These are phyloP conservation scores for Saccharomyces hybrid DNA, from an alignment of 1,139 yeast species.

Conservation along the genomic window DNA sequence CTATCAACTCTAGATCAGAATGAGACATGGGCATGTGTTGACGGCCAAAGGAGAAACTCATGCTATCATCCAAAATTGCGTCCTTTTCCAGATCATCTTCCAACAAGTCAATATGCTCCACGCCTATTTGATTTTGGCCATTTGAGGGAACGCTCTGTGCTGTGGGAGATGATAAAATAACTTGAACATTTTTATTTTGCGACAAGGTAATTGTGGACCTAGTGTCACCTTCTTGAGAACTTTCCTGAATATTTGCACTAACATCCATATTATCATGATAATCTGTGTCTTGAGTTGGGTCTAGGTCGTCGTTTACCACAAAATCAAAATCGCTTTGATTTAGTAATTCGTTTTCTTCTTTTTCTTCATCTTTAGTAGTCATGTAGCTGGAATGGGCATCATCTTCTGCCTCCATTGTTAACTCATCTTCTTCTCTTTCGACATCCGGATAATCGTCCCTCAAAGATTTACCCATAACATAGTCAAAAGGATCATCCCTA, in stretches of 20 bases:
- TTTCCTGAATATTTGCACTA: background rate
- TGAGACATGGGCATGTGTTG: slow-evolving; percentile 11
- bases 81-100: slow-evolving; percentile 13
- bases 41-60: slow-evolving; percentile 3
- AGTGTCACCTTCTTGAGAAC: background rate
- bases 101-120: slow-evolving; percentile 18
- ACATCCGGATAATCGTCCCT: slow-evolving; percentile 1
- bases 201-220: background rate
- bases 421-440: slow-evolving; percentile 12
- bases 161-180: slow-evolving; percentile 21
- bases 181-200: slow-evolving; percentile 8
- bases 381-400: slow-evolving; percentile 27
- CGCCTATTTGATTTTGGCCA: slow-evolving; percentile 1
- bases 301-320: slow-evolving; percentile 22
- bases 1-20: slow-evolving; percentile 18
- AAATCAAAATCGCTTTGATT: slow-evolving; percentile 28
- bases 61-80: slow-evolving; percentile 6
- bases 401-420: slow-evolving; percentile 29
- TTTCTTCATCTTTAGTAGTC: slow-evolving; percentile 26
- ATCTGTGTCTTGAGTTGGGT: slow-evolving; percentile 12
- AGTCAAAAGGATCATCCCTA: slow-evolving; percentile 26
- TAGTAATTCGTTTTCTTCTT: slow-evolving; percentile 15
- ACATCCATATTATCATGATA: slow-evolving; percentile 8
- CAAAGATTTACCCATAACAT: slow-evolving; percentile 16
- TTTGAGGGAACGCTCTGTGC: slow-evolving; percentile 1